Conservation (phyloP, 2,329 filamentous ascomycete genomes). For the Diaporthe vaccinii region DNA sequence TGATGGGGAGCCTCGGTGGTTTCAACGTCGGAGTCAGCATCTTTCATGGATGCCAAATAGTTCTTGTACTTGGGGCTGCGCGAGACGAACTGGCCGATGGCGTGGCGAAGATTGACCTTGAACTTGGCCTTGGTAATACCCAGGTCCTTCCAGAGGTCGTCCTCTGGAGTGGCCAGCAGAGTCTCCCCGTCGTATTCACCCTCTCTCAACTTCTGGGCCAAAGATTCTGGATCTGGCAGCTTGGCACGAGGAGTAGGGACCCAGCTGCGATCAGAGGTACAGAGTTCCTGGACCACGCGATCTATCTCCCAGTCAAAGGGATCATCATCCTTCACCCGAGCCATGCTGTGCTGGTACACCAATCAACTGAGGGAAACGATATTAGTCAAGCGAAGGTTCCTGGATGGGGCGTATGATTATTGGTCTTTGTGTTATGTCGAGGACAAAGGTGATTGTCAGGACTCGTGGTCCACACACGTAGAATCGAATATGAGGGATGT, state of each 20-base stretch:
- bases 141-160: slow-evolving; percentile 66
- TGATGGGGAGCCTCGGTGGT: not conserved
- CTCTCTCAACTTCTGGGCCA: slow-evolving; percentile 70
- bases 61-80: slow-evolving; percentile 64
- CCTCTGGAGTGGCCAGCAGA: slow-evolving; percentile 68
- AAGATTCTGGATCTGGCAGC: slow-evolving; percentile 63
- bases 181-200: slow-evolving; percentile 76
- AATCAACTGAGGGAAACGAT: not conserved
- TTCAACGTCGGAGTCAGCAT: slow-evolving; percentile 45
- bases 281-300: slow-evolving; percentile 76
- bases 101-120: slow-evolving; percentile 68
- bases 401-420: not conserved
- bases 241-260: slow-evolving; percentile 50
- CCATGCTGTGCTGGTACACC: slow-evolving; percentile 46
- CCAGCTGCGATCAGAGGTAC: slow-evolving; percentile 66
- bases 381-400: not conserved
- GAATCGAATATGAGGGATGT: too few relatives aligned
- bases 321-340: slow-evolving; percentile 61
- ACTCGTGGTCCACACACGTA: not conserved
- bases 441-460: slow-evolving; percentile 35
- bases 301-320: slow-evolving; percentile 82
- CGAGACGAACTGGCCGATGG: slow-evolving; percentile 68
- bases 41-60: slow-evolving; percentile 48
- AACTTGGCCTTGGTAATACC: slow-evolving; percentile 70
- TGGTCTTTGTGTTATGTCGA: not conserved